Evolutionary conservation across 257 asterid genomes (phyloP).

Genomic region (Solanum chmielewskii): DNA sequence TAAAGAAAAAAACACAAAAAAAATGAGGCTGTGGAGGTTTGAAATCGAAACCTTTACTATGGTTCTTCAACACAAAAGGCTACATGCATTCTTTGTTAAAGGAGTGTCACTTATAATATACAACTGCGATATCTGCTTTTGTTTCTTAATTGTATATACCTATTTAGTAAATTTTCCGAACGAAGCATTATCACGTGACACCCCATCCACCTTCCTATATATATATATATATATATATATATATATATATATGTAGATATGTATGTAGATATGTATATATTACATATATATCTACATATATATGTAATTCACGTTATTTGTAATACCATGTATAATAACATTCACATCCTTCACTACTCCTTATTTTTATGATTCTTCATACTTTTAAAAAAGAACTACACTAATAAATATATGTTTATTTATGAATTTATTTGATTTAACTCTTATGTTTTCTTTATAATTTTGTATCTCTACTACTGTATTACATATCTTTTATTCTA

Average conservation of each 20-base stretch:
- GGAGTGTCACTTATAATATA: neutral
- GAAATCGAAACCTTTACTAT: neutral
- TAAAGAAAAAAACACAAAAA: neutral
- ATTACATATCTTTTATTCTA: neutral
- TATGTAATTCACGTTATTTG: no score
- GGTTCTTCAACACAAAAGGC: neutral
- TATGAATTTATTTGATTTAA: neutral
- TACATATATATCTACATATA: no score
- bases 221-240: no score
- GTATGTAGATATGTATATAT: no score
- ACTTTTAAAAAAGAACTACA: neutral
- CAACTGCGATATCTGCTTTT: neutral
- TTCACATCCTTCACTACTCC: neutral
- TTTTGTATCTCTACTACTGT: neutral
- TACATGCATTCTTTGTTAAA: neutral
- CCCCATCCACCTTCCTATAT: neutral
- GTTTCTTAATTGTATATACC: neutral
- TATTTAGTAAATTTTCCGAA: neutral
- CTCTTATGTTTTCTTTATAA: neutral
- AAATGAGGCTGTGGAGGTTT: neutral
- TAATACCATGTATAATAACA: no score
- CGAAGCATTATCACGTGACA: neutral
- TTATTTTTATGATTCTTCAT: neutral
- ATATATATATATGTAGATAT: no score
- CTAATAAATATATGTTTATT: neutral